Evolutionary conservation across 2,329 filamentous ascomycete genomes (phyloP).

Genomic region (Epichloe uncinata): DNA sequence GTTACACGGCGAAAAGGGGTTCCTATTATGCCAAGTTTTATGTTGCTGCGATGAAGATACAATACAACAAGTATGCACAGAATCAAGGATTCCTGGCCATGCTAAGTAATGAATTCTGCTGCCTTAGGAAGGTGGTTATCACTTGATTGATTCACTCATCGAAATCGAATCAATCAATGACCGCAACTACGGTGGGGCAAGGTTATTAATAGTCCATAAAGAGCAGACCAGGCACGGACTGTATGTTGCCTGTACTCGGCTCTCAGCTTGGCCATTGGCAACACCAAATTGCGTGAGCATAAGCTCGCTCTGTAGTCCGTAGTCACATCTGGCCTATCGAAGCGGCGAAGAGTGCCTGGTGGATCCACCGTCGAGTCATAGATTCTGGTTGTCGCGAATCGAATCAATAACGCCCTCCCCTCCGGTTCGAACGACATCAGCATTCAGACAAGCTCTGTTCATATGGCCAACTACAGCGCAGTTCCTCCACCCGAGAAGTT

Average conservation of each 20-base stretch:
- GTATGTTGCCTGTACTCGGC: too few relatives aligned
- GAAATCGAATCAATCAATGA: background rate
- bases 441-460: conserved; percentile 2
- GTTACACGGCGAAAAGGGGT: too few relatives aligned
- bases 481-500: conserved; percentile 33
- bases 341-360: background rate
- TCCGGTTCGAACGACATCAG: too few relatives aligned
- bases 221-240: background rate
- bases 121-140: background rate
- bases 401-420: too few relatives aligned
- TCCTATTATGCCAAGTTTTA: too few relatives aligned
- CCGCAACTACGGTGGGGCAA: background rate
- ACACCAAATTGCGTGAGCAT: too few relatives aligned
- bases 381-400: background rate
- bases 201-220: too few relatives aligned
- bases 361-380: background rate
- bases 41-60: too few relatives aligned
- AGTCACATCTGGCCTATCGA: background rate
- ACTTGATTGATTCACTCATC: background rate
- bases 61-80: too few relatives aligned
- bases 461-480: conserved; percentile 40
- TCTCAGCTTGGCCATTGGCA: too few relatives aligned
- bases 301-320: background rate
- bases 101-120: background rate
- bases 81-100: too few relatives aligned